A percentile compares a stretch with the other conserved stretches of the same genome.
These are phyloP conservation scores for Aschersonia sp. DNA, from an alignment of 2,329 filamentous ascomycete species.

Conservation along the genomic window DNA sequence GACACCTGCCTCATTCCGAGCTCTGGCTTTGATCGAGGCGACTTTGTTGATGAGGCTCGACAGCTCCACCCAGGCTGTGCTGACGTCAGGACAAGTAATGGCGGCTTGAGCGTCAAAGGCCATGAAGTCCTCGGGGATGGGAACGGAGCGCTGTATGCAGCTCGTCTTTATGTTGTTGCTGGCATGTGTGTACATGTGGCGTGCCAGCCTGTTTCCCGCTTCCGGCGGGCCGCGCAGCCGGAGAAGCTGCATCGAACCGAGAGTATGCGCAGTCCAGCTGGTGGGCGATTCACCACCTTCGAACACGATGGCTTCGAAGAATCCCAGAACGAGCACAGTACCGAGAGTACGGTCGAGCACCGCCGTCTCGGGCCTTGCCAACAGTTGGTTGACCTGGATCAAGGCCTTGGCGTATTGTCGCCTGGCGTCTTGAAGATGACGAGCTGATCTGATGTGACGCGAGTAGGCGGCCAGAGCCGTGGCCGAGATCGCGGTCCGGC, in stretches of 20 bases:
- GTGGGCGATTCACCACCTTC: constrained; percentile 9
- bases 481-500: constrained; percentile 10
- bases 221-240: constrained; percentile 10
- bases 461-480: constrained; percentile 11
- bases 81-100: not conserved
- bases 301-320: constrained; percentile 14
- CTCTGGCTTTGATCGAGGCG: constrained; percentile 7
- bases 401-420: constrained; percentile 9
- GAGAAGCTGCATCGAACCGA: constrained; percentile 12
- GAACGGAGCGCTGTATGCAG: constrained; percentile 10
- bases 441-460: constrained; percentile 3
- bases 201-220: constrained; percentile 7
- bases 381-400: constrained; percentile 6
- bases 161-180: constrained; percentile 13
- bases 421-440: constrained; percentile 8
- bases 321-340: constrained; percentile 12
- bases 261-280: constrained; percentile 12
- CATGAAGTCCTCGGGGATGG: constrained; percentile 9
- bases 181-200: constrained; percentile 10
- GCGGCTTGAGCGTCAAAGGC: constrained; percentile 3
- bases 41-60: constrained; percentile 7
- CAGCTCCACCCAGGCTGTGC: constrained; percentile 1
- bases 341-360: constrained; percentile 12
- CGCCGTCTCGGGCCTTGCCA: constrained; percentile 7
- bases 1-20: not conserved